Conservation (phyloP, 495 filamentous ascomycete genomes). For the Aspergillus leporis region DNA sequence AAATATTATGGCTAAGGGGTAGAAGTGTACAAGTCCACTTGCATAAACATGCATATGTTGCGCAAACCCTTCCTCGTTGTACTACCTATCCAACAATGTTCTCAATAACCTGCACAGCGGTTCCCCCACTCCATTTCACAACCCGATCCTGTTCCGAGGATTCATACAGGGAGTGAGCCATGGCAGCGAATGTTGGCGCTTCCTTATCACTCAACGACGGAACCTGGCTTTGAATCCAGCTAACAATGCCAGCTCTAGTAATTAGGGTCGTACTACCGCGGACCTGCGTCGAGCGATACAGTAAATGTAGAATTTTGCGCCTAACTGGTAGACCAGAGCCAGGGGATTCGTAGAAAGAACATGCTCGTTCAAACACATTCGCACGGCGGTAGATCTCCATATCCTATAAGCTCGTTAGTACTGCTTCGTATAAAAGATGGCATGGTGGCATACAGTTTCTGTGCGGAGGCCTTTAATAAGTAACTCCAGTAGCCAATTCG, state of each 20-base stretch:
- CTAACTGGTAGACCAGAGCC: constrained; percentile 58
- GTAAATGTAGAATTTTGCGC: constrained; percentile 68
- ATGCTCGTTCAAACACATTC: constrained; percentile 75
- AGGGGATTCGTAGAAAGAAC: constrained; percentile 69
- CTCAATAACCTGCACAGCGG: constrained; percentile 34
- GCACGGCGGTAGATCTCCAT: constrained; percentile 80
- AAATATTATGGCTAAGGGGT: not conserved
- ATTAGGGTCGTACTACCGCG: constrained; percentile 83
- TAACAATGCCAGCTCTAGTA: constrained; percentile 77
- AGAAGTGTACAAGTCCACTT: not conserved
- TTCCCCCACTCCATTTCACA: constrained; percentile 63
- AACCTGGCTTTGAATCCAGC: constrained; percentile 71
- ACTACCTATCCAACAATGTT: constrained; percentile 23
- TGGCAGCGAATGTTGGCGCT: constrained; percentile 49
- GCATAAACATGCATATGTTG: not conserved
- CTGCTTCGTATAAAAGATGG: not conserved
- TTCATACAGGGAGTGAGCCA: constrained; percentile 65
- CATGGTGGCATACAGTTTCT: constrained; percentile 39
- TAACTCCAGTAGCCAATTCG: constrained; percentile 78
- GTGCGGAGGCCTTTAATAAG: constrained; percentile 70
- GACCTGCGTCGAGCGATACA: constrained; percentile 72
- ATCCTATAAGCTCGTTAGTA: constrained; percentile 48
- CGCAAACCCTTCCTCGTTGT: constrained; percentile 1
- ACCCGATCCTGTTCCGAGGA: constrained; percentile 70
- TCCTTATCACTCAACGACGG: constrained; percentile 46